These are phyloP conservation scores for Cymodocea nodosa DNA, from an alignment of 116 monocot genomes.

Conservation along the genomic window DNA sequence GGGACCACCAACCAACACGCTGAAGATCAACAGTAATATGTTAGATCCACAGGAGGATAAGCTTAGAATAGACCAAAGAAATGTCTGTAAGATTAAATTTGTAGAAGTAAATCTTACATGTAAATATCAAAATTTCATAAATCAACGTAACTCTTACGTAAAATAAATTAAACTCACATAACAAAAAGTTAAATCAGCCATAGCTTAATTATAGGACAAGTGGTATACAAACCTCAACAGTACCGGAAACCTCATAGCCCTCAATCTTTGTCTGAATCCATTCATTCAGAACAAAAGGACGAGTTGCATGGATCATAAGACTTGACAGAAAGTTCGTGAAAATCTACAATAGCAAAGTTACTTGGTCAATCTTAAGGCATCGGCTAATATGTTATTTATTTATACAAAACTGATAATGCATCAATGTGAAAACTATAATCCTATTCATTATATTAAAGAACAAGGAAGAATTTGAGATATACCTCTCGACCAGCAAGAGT, in stretches of 20 bases:
- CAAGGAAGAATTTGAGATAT: not conserved
- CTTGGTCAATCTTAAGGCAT: not conserved
- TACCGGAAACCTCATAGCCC: conserved; percentile 91
- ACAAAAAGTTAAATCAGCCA: too few relatives aligned
- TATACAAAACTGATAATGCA: too few relatives aligned
- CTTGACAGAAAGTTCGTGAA: conserved; percentile 94
- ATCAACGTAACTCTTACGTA: too few relatives aligned
- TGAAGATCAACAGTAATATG: conserved; percentile 20
- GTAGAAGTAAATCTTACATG: too few relatives aligned
- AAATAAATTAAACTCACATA: too few relatives aligned
- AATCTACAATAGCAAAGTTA: conserved; percentile 41
- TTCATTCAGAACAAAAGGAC: conserved; percentile 84
- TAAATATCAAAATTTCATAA: too few relatives aligned
- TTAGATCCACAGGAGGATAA: not conserved
- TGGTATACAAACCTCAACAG: conserved; percentile 67
- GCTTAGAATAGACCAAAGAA: not conserved
- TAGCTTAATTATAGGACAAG: not conserved
- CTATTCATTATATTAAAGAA: not conserved
- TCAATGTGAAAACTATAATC: not conserved
- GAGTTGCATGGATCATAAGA: conserved; percentile 93
- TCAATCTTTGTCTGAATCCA: conserved; percentile 95
- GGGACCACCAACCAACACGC: conserved; percentile 99
- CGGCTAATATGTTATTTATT: not conserved
- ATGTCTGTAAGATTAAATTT: not conserved
- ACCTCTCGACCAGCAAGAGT: conserved; percentile 98